Evolutionary conservation across 2,329 filamentous ascomycete genomes (phyloP), one percentile per base, ranked within the genome.

Genomic region (Colletotrichum sp.): DNA sequence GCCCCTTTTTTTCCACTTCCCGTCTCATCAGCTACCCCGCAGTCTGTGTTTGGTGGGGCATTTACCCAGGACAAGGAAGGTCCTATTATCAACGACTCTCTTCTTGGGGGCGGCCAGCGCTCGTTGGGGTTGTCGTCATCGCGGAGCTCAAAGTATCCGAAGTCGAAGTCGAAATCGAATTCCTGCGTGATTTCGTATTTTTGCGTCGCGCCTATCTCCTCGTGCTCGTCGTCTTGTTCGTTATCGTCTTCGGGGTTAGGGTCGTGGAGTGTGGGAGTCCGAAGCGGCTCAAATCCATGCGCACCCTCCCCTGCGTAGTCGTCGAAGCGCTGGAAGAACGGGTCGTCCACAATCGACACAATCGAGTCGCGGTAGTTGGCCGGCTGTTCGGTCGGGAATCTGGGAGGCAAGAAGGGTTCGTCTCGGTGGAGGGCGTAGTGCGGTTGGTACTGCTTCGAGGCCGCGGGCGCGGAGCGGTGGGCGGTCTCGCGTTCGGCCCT

Each of bases 301-400:
- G 82, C 75, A 76, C 83, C 81, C 69, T 81, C 80, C 44, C 81
- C 79, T 59, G 83, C 79, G 74, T 83, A 81, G 49, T 83, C 81
- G 81, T 88, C 83, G 78, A 88, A 87, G 78, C 85, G 86, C 79
- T 87, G 86, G 83, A 90, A 89, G 81, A 91, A 90, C 34, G 88
- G 88, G 78, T 91, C 89, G 86, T 91, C 88, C 80, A 89, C 84
- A 76, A 91, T 89, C 75, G 89, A 90, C 67, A 86, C 82, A 78
- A 90, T 83, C 21, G 89, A 92, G 79, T 89, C 87, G 76, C 88
- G 86, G 79, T 83, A 82, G 68, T 78, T 80, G 72, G 78, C 72
- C 34, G 76, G 72, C 10, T 79, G 77, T 57, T 82, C 82, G 78
- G 81, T 80, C 18, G 59, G 28, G 80, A 62, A n/a, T 10, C 21